Conservation (phyloP, 129 eudicot species). For the Lactuca sativa region DNA sequence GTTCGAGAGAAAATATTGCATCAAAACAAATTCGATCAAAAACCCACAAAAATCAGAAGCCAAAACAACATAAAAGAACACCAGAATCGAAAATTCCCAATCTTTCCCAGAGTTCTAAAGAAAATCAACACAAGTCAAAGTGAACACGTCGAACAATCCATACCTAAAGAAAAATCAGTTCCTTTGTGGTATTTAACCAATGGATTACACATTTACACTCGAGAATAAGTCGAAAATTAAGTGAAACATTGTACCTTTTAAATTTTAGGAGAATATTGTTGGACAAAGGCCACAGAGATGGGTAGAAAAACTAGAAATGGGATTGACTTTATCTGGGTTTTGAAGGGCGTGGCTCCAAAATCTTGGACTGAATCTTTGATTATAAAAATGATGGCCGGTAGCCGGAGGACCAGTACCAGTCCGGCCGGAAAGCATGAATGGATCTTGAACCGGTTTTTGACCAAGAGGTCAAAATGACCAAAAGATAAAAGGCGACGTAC, state of each 20-base stretch:
- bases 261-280: not conserved
- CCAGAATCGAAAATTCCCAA: not conserved
- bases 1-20: not conserved
- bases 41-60: slow-evolving; percentile 5
- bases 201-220: not conserved
- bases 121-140: not conserved
- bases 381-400: not conserved
- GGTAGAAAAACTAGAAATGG: not conserved
- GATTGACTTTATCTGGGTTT: slow-evolving; percentile 3
- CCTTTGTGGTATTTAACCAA: not conserved
- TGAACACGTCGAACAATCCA: not conserved
- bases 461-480: not conserved
- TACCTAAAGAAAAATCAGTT: not conserved
- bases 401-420: not conserved
- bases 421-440: not conserved
- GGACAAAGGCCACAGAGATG: not conserved
- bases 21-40: not conserved
- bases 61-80: not conserved
- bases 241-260: not conserved
- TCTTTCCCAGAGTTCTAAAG: not conserved
- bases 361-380: not conserved
- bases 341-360: not conserved
- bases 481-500: no score
- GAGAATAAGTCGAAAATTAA: not conserved
- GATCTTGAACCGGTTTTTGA: no score